These are phyloP conservation scores for Zygoascus bituminiphila DNA, from an alignment of 805 yeast species.

Conservation along the genomic window DNA sequence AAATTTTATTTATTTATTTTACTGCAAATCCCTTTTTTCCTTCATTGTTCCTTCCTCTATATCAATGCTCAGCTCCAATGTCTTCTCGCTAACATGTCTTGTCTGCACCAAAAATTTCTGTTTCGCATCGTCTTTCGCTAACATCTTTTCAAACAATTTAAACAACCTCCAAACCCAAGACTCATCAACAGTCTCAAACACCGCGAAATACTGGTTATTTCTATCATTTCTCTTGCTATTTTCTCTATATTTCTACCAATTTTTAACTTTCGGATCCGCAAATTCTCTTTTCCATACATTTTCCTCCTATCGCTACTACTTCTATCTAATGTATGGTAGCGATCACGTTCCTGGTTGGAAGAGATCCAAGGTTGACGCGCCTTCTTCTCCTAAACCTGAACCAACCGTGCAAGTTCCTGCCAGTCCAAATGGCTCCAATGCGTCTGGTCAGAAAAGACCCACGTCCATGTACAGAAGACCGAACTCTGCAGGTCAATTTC, in stretches of 20 bases:
- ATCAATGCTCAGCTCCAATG: no score
- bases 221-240: neutral
- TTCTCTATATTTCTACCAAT: neutral
- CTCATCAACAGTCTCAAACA: no score
- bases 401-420: slow-evolving; percentile 15
- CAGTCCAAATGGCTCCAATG: slow-evolving; percentile 5
- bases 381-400: neutral
- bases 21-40: no score
- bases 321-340: neutral
- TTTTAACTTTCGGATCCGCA: no score
- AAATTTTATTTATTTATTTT: no score
- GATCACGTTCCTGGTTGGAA: slow-evolving; percentile 3
- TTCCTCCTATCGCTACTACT: neutral
- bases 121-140: no score
- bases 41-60: no score
- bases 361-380: neutral
- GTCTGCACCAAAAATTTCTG: no score
- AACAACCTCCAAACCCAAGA: no score
- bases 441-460: slow-evolving; percentile 11
- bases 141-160: no score
- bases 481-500: neutral
- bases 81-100: no score
- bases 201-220: neutral
- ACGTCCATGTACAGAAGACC: slow-evolving; percentile 9
- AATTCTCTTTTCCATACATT: neutral